Conservation (phyloP, 2,329 filamentous ascomycete genomes). For the Exophiala viscosa region DNA sequence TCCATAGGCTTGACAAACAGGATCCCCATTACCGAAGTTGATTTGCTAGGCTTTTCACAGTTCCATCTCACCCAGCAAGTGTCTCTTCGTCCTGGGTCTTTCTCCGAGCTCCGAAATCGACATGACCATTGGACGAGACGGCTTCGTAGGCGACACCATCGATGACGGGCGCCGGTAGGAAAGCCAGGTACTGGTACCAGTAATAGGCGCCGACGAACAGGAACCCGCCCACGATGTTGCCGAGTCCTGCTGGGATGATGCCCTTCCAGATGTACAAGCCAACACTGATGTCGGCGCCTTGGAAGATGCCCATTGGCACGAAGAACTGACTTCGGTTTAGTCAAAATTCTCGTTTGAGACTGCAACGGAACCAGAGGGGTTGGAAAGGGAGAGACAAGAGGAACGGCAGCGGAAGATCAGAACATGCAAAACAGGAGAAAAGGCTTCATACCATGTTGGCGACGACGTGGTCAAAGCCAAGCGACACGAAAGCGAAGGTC, state of each 20-base stretch:
- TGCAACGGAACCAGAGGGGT: too few relatives aligned
- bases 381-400: too few relatives aligned
- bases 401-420: too few relatives aligned
- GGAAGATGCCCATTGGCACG: constrained; percentile 51
- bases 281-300: constrained; percentile 40
- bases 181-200: constrained; percentile 43
- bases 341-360: too few relatives aligned
- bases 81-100: not conserved
- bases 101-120: not conserved
- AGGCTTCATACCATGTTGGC: constrained; percentile 31
- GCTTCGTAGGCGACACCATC: not conserved
- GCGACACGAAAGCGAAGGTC: constrained; percentile 52
- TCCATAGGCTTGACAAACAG: too few relatives aligned
- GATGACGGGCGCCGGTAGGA: constrained; percentile 12
- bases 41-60: too few relatives aligned
- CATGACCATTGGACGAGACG: not conserved
- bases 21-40: too few relatives aligned
- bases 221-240: constrained; percentile 53
- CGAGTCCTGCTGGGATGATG: constrained; percentile 50
- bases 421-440: too few relatives aligned
- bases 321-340: constrained; percentile 38
- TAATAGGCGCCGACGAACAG: constrained; percentile 52
- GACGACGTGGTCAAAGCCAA: constrained; percentile 55
- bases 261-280: constrained; percentile 57
- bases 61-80: not conserved